Percentiles rank a stretch among this genome's conserved stretches.
These are phyloP conservation scores for Pseudovirgaria hyperparasitica DNA, from an alignment of 2,329 filamentous ascomycete species.

Conservation along the genomic window DNA sequence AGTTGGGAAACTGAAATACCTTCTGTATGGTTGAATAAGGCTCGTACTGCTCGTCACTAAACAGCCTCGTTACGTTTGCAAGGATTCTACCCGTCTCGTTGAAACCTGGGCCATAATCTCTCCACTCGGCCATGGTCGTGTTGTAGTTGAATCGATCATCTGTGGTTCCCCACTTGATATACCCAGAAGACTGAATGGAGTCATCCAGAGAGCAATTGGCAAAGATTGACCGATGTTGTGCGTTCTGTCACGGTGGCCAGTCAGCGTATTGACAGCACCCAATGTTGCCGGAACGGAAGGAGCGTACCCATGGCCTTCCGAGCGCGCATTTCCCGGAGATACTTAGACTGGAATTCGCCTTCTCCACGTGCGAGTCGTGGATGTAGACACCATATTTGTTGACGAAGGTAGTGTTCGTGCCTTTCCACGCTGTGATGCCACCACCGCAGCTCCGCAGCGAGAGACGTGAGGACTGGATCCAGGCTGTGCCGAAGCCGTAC, in stretches of 20 bases:
- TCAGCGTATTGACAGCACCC: background rate
- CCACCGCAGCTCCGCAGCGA: slow-evolving; percentile 49
- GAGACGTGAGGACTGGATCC: slow-evolving; percentile 42
- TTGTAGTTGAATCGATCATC: slow-evolving; percentile 28
- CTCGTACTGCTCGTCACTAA: slow-evolving; percentile 27
- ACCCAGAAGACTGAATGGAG: slow-evolving; percentile 40
- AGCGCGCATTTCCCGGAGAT: slow-evolving; percentile 40
- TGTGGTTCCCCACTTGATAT: slow-evolving; percentile 38
- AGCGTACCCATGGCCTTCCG: slow-evolving; percentile 41
- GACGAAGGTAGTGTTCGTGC: slow-evolving; percentile 49
- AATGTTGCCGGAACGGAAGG: background rate
- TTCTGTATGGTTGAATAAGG: slow-evolving; percentile 26
- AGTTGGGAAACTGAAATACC: slow-evolving; percentile 33
- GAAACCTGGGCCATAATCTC: slow-evolving; percentile 40
- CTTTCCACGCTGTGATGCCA: slow-evolving; percentile 59
- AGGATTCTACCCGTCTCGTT: slow-evolving; percentile 33
- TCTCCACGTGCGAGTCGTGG: slow-evolving; percentile 38
- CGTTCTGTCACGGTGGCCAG: slow-evolving; percentile 27
- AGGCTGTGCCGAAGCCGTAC: slow-evolving; percentile 55
- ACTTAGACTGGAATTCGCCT: slow-evolving; percentile 38
- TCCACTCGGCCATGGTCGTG: slow-evolving; percentile 46
- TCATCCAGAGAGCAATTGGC: slow-evolving; percentile 42
- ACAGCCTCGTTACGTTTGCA: slow-evolving; percentile 33
- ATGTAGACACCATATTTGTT: slow-evolving; percentile 60
- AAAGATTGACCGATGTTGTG: slow-evolving; percentile 44